phyloP scores from a whole-genome alignment of 2,329 filamentous ascomycete genomes.

The Furcasterigmium furcatum region DNA sequence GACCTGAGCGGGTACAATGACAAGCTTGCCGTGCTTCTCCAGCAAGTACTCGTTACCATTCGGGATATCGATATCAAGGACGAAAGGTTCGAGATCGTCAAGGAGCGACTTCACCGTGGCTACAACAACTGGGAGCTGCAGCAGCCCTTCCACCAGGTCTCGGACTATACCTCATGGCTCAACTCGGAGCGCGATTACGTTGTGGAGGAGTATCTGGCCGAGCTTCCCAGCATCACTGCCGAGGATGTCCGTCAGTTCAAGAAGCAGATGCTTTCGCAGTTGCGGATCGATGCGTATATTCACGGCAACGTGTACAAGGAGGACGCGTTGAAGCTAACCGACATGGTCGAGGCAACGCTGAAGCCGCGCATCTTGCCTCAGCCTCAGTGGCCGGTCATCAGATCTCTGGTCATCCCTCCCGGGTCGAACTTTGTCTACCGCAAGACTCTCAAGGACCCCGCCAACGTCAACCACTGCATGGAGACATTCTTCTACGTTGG shows the following conservation, averaged over 20 bases:
- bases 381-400: conserved; percentile 74
- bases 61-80: conserved; percentile 78
- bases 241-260: conserved; percentile 76
- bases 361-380: conserved; percentile 71
- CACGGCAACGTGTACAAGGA: conserved; percentile 95
- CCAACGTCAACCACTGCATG: conserved; percentile 85
- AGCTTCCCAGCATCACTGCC: conserved; percentile 70
- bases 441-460: conserved; percentile 76
- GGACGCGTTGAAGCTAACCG: conserved; percentile 81
- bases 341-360: conserved; percentile 75
- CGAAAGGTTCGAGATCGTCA: conserved; percentile 89
- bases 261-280: conserved; percentile 75
- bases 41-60: conserved; percentile 83
- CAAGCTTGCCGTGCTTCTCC: conserved; percentile 85
- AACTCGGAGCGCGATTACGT: conserved; percentile 74
- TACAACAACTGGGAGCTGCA: conserved; percentile 86
- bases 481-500: conserved; percentile 75
- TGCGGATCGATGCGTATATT: conserved; percentile 82
- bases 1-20: conserved; percentile 92
- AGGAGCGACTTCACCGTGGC: conserved; percentile 73
- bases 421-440: conserved; percentile 84
- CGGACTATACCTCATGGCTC: conserved; percentile 78
- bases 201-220: conserved; percentile 74
- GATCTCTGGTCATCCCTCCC: conserved; percentile 73
- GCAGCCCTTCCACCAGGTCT: conserved; percentile 85